Evolutionary conservation across 2,329 filamentous ascomycete species (phyloP), one percentile per base, ranked within the genome.

Genomic region (Beauveria sp.): DNA sequence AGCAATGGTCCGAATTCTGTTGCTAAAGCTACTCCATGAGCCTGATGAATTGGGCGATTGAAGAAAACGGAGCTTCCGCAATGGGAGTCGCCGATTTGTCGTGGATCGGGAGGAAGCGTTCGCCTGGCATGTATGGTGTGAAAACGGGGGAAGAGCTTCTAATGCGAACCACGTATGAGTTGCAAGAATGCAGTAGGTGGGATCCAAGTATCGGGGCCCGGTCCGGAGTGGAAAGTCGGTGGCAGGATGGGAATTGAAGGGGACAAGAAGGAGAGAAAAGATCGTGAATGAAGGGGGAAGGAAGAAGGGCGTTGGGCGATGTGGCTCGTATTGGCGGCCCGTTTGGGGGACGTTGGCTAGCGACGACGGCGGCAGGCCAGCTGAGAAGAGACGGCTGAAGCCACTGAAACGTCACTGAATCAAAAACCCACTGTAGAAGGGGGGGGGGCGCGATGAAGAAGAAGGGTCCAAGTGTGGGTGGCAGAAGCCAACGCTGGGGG

Each of bases 41-140:
- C 22, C 22, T n/a, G 38, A 9, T 10, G 12, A 16, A 45, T 34
- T 4, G 46, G 34, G 20, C 16, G 18, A 14, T 31, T 34, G 26
- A 28, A 38, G 28, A 20, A 22, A n/a, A 42, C 20, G 53, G 34
- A 16, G 53, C n/a, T 56, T 12, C 26, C 40, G 40, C 53, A 22
- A 57, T 38, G 10, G 54, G 42, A 26, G 18, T 34, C 14, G 18
- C 42, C 46, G 34, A 24, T 45, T 55, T 43, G 52, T n/a, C 12
- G 38, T 55, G 14, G 22, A 55, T 28, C 8, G 1, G 53, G 18
- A 31, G 40, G 53, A 14, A 50, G 48, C 12, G 16, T 38, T 26
- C 16, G 38, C 18, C 56, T 43, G 46, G 56, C 56, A 59, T 59
- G 56, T 59, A 51, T 42, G 56, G 34, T 49, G 51, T 5, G 45